A percentile compares a stretch with the other conserved stretches of the same genome.
Conservation (phyloP, 345 rosid genomes). For the Abelmoschus esculentus region DNA sequence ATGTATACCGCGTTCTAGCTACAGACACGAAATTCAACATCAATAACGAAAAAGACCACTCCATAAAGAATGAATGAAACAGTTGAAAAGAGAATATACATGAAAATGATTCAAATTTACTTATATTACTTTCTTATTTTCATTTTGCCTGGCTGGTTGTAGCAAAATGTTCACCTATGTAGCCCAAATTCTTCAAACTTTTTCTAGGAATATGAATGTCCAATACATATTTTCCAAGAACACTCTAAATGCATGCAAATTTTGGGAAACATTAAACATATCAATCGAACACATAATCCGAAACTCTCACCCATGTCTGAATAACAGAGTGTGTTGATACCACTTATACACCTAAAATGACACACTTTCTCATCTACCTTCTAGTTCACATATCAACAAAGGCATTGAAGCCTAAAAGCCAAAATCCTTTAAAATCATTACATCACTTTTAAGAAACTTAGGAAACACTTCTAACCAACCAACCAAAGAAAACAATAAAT, state of each 20-base stretch:
- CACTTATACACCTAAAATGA: not conserved
- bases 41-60: not conserved
- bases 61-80: constrained; percentile 4
- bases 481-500: not conserved
- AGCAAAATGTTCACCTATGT: not conserved
- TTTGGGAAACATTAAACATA: not conserved
- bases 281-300: not conserved
- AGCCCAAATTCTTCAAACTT: not conserved
- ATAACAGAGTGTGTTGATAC: not conserved
- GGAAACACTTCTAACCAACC: not conserved
- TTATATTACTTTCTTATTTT: not conserved
- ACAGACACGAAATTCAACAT: constrained; percentile 9
- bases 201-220: not conserved
- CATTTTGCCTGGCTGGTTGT: not conserved
- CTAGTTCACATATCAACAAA: not conserved
- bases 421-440: not conserved
- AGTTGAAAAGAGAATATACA: not conserved
- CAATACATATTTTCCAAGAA: not conserved
- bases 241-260: not conserved
- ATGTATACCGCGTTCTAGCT: constrained; percentile 65
- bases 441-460: not conserved
- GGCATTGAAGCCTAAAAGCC: not conserved
- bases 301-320: not conserved
- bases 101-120: not conserved
- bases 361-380: not conserved